phyloP scores from a whole-genome alignment of 164 flowering plant genomes.

The Umbilicus rupestris region DNA sequence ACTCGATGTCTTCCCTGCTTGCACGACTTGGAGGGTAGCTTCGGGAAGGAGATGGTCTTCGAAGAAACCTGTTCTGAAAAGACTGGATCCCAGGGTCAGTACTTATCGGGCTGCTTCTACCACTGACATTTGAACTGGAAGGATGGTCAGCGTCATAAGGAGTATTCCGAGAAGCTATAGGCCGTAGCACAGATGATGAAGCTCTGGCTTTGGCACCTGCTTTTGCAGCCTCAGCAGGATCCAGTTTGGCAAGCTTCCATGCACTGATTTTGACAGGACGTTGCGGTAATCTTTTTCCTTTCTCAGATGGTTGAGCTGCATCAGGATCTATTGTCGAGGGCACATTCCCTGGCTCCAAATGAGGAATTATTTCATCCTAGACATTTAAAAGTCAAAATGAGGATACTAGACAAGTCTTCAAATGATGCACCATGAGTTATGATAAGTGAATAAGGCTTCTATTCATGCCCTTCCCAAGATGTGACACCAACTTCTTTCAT shows the following conservation, averaged over 20 bases:
- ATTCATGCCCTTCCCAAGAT: not conserved
- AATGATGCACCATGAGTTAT: too few species aligned
- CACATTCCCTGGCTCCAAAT: conserved; percentile 72
- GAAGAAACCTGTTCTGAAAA: conserved; percentile 1
- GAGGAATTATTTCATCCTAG: conserved; percentile 88
- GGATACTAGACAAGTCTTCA: not conserved
- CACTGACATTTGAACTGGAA: conserved; percentile 56
- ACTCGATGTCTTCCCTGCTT: conserved; percentile 64
- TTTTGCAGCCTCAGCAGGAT: conserved; percentile 69
- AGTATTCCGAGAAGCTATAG: conserved; percentile 40
- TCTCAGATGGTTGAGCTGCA: conserved; percentile 36
- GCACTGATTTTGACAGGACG: conserved; percentile 81
- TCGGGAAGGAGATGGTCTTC: conserved; percentile 35
- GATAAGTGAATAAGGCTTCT: too few species aligned
- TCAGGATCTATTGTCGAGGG: conserved; percentile 97
- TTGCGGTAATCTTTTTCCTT: conserved; percentile 43
- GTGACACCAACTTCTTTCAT: too few species aligned
- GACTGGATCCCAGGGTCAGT: conserved; percentile 28
- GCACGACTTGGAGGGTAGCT: conserved; percentile 73
- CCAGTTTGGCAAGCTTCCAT: conserved; percentile 90
- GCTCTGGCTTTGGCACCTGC: conserved; percentile 94
- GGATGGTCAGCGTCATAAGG: conserved; percentile 45
- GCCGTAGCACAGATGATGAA: conserved; percentile 88
- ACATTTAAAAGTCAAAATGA: not conserved
- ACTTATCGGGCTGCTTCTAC: conserved; percentile 60